Conservation (phyloP, 306 rosid genomes). For the Dalbergia oliveri region DNA sequence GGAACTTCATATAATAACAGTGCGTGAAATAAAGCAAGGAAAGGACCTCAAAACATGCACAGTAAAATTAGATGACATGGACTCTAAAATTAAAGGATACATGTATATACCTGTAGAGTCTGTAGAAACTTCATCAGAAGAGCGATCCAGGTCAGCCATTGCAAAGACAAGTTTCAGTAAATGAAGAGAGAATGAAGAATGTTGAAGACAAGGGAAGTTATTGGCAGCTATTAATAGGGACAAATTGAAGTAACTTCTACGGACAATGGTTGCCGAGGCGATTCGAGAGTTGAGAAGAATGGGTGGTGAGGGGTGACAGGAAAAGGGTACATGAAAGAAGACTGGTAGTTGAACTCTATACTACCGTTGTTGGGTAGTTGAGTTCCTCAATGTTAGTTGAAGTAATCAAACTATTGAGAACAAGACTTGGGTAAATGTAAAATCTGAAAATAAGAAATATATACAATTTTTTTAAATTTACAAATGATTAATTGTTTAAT, state of each 20-base stretch:
- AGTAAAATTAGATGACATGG: background rate
- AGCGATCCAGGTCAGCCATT: slow-evolving; percentile 60
- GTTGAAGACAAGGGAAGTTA: slow-evolving; percentile 29
- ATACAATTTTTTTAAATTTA: no score
- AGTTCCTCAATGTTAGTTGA: background rate
- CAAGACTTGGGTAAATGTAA: no score
- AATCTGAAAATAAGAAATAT: no score
- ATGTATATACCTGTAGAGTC: slow-evolving; percentile 57
- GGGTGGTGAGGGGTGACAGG: background rate
- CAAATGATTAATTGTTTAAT: no score
- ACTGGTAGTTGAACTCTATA: slow-evolving; percentile 2
- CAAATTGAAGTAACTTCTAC: background rate
- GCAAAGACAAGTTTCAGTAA: background rate
- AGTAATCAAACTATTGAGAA: background rate
- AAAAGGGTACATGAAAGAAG: background rate
- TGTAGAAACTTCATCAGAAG: slow-evolving; percentile 45
- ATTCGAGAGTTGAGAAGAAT: no score
- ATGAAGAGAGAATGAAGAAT: background rate
- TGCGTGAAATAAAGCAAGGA: no score
- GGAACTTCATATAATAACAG: background rate
- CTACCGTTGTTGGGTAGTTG: background rate
- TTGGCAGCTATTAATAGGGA: slow-evolving; percentile 46
- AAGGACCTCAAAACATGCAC: background rate
- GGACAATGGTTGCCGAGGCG: no score
- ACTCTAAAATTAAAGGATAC: background rate